Evolutionary conservation across 164 flowering plant genomes (phyloP), one percentile per base, ranked within the genome.

Genomic region (Nelumbo lutea): DNA sequence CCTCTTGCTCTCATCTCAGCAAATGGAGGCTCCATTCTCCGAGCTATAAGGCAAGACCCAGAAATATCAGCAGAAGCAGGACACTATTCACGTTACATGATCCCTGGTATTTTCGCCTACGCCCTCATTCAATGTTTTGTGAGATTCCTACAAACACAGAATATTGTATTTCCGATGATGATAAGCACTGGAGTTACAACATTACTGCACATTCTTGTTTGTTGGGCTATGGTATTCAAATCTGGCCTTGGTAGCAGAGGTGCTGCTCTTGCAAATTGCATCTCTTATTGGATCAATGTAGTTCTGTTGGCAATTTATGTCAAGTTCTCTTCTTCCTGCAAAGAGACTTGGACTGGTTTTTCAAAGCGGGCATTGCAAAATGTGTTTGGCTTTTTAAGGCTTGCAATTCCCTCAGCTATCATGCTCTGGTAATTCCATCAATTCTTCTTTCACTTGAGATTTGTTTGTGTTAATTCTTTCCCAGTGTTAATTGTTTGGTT

Each of bases 1-100:
- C 70, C 70, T 1, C 52, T 68, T 5, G 56, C 70, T 27, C 15
- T 58, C 48, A 57, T 59, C 57, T 53, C n/a, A 15, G 57, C 57
- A 2, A 9, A 53, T 15, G 14, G 15, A 10, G 57, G 57, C 15
- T 1, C 2, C n/a, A 53, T 53, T 10, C 57, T 53, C 14, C n/a
- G 11, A 53, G 57, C 57, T 4, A 2, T 53, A 15, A 4, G 57
- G 57, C 57, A 53, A 53, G 57, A 53, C 14, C 57, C 57, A 53
- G 57, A 53, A 4, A 53, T 53, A 53, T 53, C 57, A 53, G 57
- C 57, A 53, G 57, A 53, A 11, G 57, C 57, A 53, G 57, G 57
- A 53, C 13, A 11, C 15, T 53, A 53, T 53, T 14, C 57, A 11
- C 57, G 57, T 53, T 9, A 1, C n/a, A 53, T 53, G 57, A 53